Evolutionary conservation across 768 basidiomycete genomes (phyloP), one percentile per base, ranked within the genome.

Genomic region (Boletus tylopilopsis): DNA sequence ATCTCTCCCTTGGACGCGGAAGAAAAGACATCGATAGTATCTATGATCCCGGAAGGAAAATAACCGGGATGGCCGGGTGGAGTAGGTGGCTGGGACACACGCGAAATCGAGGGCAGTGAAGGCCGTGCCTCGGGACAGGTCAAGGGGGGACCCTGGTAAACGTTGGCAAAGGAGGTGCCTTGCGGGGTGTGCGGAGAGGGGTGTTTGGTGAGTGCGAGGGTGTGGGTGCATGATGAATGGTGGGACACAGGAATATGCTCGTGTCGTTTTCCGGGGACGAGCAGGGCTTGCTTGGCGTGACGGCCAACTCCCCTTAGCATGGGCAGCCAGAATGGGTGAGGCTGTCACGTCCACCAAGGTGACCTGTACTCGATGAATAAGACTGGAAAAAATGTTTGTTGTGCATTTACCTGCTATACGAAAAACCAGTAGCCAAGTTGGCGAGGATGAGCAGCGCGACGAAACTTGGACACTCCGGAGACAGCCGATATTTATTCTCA

Each of bases 281-380:
- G 54, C 46, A 63, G 51, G 56, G 67, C 68, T 54, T 71, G 73
- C 57, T 76, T 72, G 67, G 79, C 66, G 70, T 74, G 74, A 70
- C 76, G 71, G 62, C 74, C 68, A 63, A 71, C 76, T 71, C 78
- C 79, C 80, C 77, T 80, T 71, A 82, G 84, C 85, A 87, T 87
- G 80, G 80, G 82, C 82, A 80, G 77, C 73, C 75, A 74, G 75
- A 59, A 57, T 49, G 67, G 55, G 60, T 57, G 63, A 58, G 67
- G 61, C 60, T 56, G 61, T 60, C 68, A 59, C 62, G 63, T 63
- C 62, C 62, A 63, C 68, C 69, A 65, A 68, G 64, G n/a, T n/a
- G n/a, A n/a, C n/a, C n/a, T n/a, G n/a, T n/a, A n/a, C n/a, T n/a
- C n/a, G n/a, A n/a, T n/a, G n/a, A n/a, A 6, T 29, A 12, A 29